A percentile compares a stretch with the other conserved stretches of the same genome.
phyloP scores from a whole-genome alignment of 2,329 filamentous ascomycete genomes.

The Colletotrichum tropicale region DNA sequence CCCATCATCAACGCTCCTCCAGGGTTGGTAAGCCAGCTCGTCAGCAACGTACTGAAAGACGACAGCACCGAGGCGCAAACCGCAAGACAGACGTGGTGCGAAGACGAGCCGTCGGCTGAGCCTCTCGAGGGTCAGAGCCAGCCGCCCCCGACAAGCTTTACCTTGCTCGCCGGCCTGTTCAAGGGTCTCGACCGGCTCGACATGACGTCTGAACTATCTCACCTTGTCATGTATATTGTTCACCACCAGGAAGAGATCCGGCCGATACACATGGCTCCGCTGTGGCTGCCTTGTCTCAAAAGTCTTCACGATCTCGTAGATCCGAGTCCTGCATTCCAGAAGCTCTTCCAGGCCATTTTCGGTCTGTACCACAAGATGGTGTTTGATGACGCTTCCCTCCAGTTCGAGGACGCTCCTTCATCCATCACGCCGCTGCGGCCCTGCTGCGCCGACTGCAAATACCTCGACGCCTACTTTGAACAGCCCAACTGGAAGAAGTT shows the following conservation, averaged over 20 bases:
- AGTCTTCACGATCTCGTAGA: constrained; percentile 8
- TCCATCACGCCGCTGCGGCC: not conserved
- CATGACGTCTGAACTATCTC: not conserved
- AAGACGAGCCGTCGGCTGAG: not conserved
- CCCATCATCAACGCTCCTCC: not conserved
- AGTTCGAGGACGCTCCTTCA: not conserved
- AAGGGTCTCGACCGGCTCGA: constrained; percentile 6
- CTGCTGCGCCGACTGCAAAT: constrained; percentile 6
- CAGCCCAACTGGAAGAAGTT: constrained; percentile 9
- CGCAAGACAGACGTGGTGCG: constrained; percentile 3
- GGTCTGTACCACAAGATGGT: not conserved
- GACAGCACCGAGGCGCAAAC: not conserved
- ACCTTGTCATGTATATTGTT: not conserved
- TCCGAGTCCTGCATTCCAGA: not conserved
- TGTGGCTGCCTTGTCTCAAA: constrained; percentile 7
- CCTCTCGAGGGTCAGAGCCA: not conserved
- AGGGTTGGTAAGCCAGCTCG: not conserved
- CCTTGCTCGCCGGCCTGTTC: constrained; percentile 7
- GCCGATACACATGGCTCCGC: constrained; percentile 2
- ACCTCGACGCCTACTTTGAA: constrained; percentile 1
- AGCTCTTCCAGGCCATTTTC: constrained; percentile 1
- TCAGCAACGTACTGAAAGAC: not conserved
- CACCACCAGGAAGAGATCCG: not conserved
- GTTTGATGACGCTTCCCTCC: constrained; percentile 2
- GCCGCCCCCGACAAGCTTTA: not conserved